Evolutionary conservation across 202 grass and related monocot species (phyloP).

Genomic region (Brachypodium distachyon): DNA sequence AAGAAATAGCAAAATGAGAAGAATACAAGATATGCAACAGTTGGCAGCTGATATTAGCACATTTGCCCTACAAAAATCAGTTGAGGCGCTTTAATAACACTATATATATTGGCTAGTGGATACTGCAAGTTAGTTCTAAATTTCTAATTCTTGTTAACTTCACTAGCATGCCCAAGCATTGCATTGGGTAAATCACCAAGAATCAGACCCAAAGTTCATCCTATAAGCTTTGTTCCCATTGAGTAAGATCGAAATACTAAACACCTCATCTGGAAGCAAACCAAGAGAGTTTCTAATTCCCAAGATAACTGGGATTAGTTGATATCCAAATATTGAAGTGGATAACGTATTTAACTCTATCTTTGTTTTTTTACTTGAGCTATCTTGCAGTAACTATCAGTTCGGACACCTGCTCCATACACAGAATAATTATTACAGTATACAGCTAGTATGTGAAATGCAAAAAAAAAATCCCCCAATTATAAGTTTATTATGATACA

Average conservation of each 20-base stretch:
- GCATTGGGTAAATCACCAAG: not conserved
- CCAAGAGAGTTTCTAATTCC: not conserved
- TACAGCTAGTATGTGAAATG: too few relatives aligned
- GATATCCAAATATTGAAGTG: too few relatives aligned
- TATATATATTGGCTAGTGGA: not conserved
- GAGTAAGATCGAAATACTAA: not conserved
- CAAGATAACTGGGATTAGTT: not conserved
- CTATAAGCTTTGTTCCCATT: not conserved
- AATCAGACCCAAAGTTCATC: not conserved
- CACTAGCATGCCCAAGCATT: not conserved
- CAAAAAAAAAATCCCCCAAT: too few relatives aligned
- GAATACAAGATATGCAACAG: not conserved
- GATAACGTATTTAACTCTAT: not conserved
- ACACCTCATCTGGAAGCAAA: not conserved
- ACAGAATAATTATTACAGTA: too few relatives aligned
- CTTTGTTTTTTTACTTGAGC: too few relatives aligned
- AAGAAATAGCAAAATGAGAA: not conserved
- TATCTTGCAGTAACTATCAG: too few relatives aligned
- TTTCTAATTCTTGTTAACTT: not conserved
- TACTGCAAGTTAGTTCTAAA: not conserved
- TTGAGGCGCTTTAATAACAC: not conserved
- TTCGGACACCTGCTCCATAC: too few relatives aligned
- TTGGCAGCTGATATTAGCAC: not conserved
- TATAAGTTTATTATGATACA: too few relatives aligned
- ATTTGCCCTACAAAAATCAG: not conserved